Evolutionary conservation across 225 moss, liverwort and hornwort species (phyloP).

Genomic region (Pseudoscleropodium purum): DNA sequence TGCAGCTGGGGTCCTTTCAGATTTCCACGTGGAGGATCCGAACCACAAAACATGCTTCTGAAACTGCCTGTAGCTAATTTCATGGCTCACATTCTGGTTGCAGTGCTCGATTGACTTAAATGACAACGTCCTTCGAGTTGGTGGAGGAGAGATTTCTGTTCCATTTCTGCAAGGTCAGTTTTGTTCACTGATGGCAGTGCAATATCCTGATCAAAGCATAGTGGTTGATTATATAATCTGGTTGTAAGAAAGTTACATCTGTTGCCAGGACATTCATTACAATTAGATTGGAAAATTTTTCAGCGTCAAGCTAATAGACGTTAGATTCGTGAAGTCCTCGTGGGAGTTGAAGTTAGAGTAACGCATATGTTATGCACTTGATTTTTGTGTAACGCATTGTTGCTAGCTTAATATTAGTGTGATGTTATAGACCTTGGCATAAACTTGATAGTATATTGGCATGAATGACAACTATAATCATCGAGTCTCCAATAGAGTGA

Average conservation of each 20-base stretch:
- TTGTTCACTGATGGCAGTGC: neutral
- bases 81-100: neutral
- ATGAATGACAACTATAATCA: neutral
- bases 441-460: neutral
- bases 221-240: neutral
- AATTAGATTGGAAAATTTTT: neutral
- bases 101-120: conserved; percentile 93
- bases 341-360: neutral
- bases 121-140: conserved; percentile 78
- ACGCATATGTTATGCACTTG: neutral
- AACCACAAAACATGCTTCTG: neutral
- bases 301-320: neutral
- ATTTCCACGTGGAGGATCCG: neutral
- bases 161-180: conserved; percentile 67
- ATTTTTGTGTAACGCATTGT: neutral
- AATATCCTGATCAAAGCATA: neutral
- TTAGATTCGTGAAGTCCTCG: neutral
- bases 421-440: neutral
- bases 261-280: neutral
- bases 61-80: neutral
- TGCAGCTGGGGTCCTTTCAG: neutral
- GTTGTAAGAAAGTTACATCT: neutral
- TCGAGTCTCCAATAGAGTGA: too few species aligned
- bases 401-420: neutral
- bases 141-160: conserved; percentile 90